A percentile compares a stretch with the other conserved stretches of the same genome.
Evolutionary conservation across 2,329 filamentous ascomycete genomes (phyloP).

Genomic region (Onygenales sp.): DNA sequence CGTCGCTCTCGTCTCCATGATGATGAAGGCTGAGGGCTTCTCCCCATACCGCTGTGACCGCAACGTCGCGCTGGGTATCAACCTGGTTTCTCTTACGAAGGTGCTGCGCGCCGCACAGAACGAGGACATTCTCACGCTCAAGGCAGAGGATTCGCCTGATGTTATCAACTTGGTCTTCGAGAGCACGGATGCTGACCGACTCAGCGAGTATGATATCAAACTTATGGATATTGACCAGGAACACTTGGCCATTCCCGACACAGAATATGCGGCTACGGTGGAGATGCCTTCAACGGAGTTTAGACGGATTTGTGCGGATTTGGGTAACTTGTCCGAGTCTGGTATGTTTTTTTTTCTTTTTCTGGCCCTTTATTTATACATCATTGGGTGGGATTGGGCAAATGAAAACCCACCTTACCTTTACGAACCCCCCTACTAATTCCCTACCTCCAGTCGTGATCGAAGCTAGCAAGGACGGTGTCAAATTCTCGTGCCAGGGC

Average conservation of each 20-base stretch:
- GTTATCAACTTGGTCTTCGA: conserved; percentile 94
- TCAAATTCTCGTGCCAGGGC: conserved; percentile 87
- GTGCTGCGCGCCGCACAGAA: conserved; percentile 89
- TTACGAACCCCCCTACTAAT: not conserved
- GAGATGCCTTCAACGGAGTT: conserved; percentile 84
- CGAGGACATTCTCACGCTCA: conserved; percentile 90
- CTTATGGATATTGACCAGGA: conserved; percentile 99
- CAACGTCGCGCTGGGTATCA: conserved; percentile 96
- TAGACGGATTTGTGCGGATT: conserved; percentile 85
- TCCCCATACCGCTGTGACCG: conserved; percentile 95
- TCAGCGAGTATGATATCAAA: conserved; percentile 99
- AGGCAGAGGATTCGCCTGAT: conserved; percentile 94
- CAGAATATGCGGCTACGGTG: conserved; percentile 92
- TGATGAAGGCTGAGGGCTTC: conserved; percentile 93
- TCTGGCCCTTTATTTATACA: not conserved
- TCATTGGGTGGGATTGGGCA: not conserved
- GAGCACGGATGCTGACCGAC: conserved; percentile 73
- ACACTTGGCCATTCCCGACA: conserved; percentile 96
- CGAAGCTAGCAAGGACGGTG: conserved; percentile 91
- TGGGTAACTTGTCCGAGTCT: conserved; percentile 88
- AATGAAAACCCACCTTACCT: not conserved
- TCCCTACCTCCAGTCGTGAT: conserved; percentile 60
- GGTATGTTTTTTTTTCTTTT: conserved; percentile 49
- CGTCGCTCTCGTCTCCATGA: conserved; percentile 97
- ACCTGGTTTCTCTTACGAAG: conserved; percentile 92